Percentiles rank a stretch among this genome's conserved stretches.
Conservation (phyloP, 768 basidiomycete species). For the Calocera cornea region DNA sequence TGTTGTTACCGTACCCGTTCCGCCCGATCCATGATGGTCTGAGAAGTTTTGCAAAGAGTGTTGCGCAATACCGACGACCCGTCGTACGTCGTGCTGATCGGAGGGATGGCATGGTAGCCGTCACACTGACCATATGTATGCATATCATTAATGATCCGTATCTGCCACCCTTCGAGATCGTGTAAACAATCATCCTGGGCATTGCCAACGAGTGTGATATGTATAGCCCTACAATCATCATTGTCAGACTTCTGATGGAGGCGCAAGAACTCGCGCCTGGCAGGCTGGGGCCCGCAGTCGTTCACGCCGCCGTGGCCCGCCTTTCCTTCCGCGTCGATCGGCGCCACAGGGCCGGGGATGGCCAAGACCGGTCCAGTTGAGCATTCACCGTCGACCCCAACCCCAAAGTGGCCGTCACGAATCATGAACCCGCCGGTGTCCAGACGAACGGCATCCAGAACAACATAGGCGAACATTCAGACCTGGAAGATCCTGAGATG, state of each 20-base stretch:
- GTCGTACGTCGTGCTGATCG: too few species aligned
- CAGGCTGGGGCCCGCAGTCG: not conserved
- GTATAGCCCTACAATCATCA: too few species aligned
- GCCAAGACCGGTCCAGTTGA: not conserved
- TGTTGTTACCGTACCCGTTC: not conserved
- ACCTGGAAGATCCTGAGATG: not conserved
- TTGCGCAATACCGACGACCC: too few species aligned
- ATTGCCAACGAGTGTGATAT: too few species aligned
- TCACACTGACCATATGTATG: too few species aligned
- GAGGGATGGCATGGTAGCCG: too few species aligned
- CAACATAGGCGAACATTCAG: not conserved
- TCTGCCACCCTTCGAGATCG: too few species aligned
- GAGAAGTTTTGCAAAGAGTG: not conserved
- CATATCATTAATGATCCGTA: too few species aligned
- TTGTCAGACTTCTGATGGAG: not conserved
- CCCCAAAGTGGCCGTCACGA: not conserved
- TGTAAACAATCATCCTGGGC: too few species aligned
- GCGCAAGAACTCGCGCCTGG: not conserved
- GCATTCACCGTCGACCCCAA: not conserved
- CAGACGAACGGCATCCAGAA: not conserved
- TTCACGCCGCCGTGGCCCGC: not conserved
- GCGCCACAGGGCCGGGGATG: not conserved
- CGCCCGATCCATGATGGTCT: not conserved
- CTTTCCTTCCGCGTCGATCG: slow-evolving; percentile 1
- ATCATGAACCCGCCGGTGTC: not conserved